Evolutionary conservation across 129 eudicot species (phyloP).

Genomic region (carrot (Daucus carota)): DH1_v3.0 NC_030386.2:36316001-36316500

Average conservation of each 20-base stretch:
- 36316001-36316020: not conserved
- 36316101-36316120: not conserved
- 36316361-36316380: not conserved
- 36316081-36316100: not conserved
- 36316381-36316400: not conserved
- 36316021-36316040: not conserved
- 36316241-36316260: not conserved
- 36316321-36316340: not conserved
- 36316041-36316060: conserved; percentile 10
- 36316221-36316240: conserved; percentile 7
- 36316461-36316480: not conserved
- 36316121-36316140: not conserved
- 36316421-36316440: not conserved
- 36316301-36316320: not conserved
- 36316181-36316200: not conserved
- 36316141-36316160: conserved; percentile 1
- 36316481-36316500: no score
- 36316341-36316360: not conserved
- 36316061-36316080: not conserved
- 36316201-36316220: not conserved
- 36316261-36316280: not conserved
- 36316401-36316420: not conserved
- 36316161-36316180: not conserved
- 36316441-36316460: not conserved
- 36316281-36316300: conserved; percentile 7